A percentile compares a stretch with the other conserved stretches of the same genome.
Conservation (phyloP, 305 asterid genomes). For the Rubia balearica region DNA sequence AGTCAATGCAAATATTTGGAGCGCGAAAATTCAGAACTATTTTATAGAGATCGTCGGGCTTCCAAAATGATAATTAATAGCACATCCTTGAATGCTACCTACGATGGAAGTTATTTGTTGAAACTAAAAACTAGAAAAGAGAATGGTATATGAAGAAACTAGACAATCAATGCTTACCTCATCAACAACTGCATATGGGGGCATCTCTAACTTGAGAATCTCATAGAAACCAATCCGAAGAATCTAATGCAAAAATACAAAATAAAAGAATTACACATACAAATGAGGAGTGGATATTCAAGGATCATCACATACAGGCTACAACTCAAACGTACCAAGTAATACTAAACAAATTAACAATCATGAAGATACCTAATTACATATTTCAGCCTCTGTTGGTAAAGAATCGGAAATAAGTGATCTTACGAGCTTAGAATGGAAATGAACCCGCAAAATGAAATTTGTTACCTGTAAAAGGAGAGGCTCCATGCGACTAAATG, state of each 20-base stretch:
- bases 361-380: background rate
- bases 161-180: constrained; percentile 48
- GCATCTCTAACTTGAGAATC: constrained; percentile 83
- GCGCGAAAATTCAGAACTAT: background rate
- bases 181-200: constrained; percentile 88
- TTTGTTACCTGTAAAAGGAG: constrained; percentile 68
- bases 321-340: background rate
- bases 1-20: constrained; percentile 10
- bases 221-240: constrained; percentile 88
- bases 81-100: background rate
- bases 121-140: constrained; percentile 8
- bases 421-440: background rate
- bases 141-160: background rate
- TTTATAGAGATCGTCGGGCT: background rate
- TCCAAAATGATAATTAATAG: background rate
- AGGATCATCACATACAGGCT: background rate
- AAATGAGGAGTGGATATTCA: background rate
- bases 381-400: background rate
- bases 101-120: background rate
- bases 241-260: constrained; percentile 44
- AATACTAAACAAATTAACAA: background rate
- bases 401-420: background rate
- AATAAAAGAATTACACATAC: background rate
- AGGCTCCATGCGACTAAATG: constrained; percentile 78
- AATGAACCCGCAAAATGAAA: constrained; percentile 6